Evolutionary conservation across 1,284 basidiomycete genomes (phyloP).

Genomic region (Ustilago esculenta): DNA sequence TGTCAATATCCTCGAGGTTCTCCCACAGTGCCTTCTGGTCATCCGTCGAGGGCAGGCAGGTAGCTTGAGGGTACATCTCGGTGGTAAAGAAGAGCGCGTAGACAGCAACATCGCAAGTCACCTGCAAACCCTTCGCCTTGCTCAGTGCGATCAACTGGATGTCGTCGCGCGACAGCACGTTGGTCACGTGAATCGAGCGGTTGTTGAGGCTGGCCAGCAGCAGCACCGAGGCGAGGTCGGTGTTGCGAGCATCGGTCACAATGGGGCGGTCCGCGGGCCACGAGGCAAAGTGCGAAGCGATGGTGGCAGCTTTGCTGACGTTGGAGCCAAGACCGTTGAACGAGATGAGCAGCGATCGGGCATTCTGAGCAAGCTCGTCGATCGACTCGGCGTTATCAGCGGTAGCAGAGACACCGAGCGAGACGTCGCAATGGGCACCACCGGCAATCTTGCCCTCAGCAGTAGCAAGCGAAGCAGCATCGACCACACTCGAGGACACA

Average conservation of each 20-base stretch:
- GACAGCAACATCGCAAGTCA: slow-evolving; percentile 94
- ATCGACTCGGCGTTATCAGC: slow-evolving; percentile 49
- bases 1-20: slow-evolving; percentile 84
- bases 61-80: slow-evolving; percentile 72
- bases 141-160: slow-evolving; percentile 89
- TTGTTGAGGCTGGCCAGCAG: slow-evolving; percentile 90
- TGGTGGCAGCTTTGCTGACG: slow-evolving; percentile 67
- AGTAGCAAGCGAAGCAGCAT: slow-evolving; percentile 46
- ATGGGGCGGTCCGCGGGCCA: slow-evolving; percentile 94
- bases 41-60: slow-evolving; percentile 77
- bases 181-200: slow-evolving; percentile 91
- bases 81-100: slow-evolving; percentile 90
- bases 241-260: slow-evolving; percentile 89
- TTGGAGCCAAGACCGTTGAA: slow-evolving; percentile 54
- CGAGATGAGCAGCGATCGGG: slow-evolving; percentile 60
- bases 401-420: slow-evolving; percentile 59
- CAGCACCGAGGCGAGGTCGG: slow-evolving; percentile 91
- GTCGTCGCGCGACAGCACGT: slow-evolving; percentile 87
- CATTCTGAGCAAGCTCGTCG: slow-evolving; percentile 53
- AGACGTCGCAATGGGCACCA: slow-evolving; percentile 60
- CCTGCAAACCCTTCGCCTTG: slow-evolving; percentile 91
- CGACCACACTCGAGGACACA: slow-evolving; percentile 40
- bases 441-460: slow-evolving; percentile 61
- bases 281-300: slow-evolving; percentile 86
- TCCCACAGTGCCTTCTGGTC: slow-evolving; percentile 90